Evolutionary conservation across 495 filamentous ascomycete genomes (phyloP), one percentile per base, ranked within the genome.

Genomic region (Hyphodiscus hymeniophilus): DNA sequence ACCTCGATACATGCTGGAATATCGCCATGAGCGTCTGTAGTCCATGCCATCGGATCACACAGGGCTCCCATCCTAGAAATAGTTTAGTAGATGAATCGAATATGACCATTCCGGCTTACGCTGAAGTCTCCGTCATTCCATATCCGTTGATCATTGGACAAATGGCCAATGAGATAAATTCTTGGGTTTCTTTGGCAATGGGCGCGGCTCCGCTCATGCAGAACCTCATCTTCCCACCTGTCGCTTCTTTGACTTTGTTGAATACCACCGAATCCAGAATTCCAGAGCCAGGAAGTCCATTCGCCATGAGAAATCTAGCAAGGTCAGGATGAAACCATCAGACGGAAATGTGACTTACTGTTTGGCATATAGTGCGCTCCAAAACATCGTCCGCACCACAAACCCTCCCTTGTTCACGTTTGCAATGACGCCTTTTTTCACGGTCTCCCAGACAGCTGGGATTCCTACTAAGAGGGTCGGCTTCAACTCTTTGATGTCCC

Each of bases 401-500:
- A 79, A 67, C 57, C 76, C 81, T 42, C 79, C 78, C 54, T 80
- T 77, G 64, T 84, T 77, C 42, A 96, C 78, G 67, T 92, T 89
- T 60, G 75, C 72, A 51, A 92, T 71, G 49, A 98, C 87, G 55
- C 91, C 92, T 66, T 98, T 98, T 80, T 95, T 95, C 51, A 98
- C 88, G 0, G 85, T 82, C 68, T 98, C 92, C 85, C 89, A 98
- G 8, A 98, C 92, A 26, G 91, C 89, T 4, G 92, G 92, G n/a
- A 98, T 90, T 58, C 92, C 92, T 31, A 95, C 88, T 33, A 98
- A 70, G 49, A 98, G 77, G 7, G 85, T 89, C 12, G 92, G 92
- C 59, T 81, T 81, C 65, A 95, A 87, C 61, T 98, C 92, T 47
- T 79, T 79, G 59, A 98, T 95, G 60, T 98, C 92, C 50, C 92